A percentile compares a stretch with the other conserved stretches of the same genome.
Evolutionary conservation across 805 yeast species (phyloP).

Genomic region (Maudiozyma pseudohumilis): DNA sequence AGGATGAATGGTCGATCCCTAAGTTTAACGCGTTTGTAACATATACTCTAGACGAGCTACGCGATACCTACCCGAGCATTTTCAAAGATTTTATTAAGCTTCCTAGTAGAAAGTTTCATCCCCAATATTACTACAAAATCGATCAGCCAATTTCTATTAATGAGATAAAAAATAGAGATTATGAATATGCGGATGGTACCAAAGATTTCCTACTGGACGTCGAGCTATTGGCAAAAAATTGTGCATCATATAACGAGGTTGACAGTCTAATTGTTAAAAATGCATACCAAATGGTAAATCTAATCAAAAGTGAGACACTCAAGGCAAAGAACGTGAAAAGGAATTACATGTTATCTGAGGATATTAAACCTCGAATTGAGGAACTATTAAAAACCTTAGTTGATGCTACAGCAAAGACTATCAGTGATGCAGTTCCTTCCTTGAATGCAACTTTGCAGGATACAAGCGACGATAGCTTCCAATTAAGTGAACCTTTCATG

Average conservation of each 20-base stretch:
- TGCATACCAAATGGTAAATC: slow-evolving; percentile 46
- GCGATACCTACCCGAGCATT: slow-evolving; percentile 21
- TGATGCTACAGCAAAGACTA: slow-evolving; percentile 22
- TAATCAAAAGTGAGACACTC: slow-evolving; percentile 42
- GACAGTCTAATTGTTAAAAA: slow-evolving; percentile 57
- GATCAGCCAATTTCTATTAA: slow-evolving; percentile 57
- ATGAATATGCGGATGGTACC: slow-evolving; percentile 22
- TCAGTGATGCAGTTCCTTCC: slow-evolving; percentile 1
- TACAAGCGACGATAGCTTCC: slow-evolving; percentile 15
- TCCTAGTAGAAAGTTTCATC: slow-evolving; percentile 65
- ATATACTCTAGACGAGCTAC: slow-evolving; percentile 23
- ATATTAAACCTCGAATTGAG: slow-evolving; percentile 16
- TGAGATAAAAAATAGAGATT: slow-evolving; percentile 43
- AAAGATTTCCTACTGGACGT: slow-evolving; percentile 49
- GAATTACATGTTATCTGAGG: slow-evolving; percentile 23
- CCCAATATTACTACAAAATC: slow-evolving; percentile 67
- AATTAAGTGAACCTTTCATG: slow-evolving; percentile 60
- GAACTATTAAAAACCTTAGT: slow-evolving; percentile 19
- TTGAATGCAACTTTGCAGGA: slow-evolving; percentile 2
- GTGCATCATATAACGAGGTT: slow-evolving; percentile 60
- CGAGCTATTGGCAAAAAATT: slow-evolving; percentile 58
- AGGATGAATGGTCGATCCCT: slow-evolving; percentile 27
- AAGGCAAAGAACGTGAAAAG: slow-evolving; percentile 30
- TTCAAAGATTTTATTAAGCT: slow-evolving; percentile 52
- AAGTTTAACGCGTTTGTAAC: slow-evolving; percentile 23